Evolutionary conservation across 148 eudicot genomes (phyloP).

Genomic region (Vaccinium darrowii): DNA sequence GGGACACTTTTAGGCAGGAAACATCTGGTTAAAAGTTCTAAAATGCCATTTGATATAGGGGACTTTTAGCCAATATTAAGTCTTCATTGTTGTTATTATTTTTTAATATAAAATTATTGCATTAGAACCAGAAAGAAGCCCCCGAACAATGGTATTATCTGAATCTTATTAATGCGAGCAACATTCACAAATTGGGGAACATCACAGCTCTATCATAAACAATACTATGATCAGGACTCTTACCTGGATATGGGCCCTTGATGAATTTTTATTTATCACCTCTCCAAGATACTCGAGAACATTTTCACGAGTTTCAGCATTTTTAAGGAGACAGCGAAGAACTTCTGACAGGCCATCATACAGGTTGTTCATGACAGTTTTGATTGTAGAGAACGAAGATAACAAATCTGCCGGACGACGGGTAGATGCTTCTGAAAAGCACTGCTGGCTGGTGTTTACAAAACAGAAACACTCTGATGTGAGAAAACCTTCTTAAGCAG

Average conservation of each 20-base stretch:
- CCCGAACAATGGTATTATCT: not conserved
- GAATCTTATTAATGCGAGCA: not conserved
- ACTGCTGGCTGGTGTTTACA: conserved; percentile 65
- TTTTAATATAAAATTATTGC: not conserved
- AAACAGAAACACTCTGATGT: conserved; percentile 15
- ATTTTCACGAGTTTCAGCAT: conserved; percentile 74
- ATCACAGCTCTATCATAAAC: not conserved
- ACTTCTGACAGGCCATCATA: conserved; percentile 79
- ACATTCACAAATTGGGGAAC: not conserved
- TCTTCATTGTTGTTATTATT: not conserved
- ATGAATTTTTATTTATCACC: conserved; percentile 78
- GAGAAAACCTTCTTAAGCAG: conserved; percentile 3
- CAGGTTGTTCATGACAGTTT: conserved; percentile 79
- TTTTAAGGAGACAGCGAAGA: conserved; percentile 72
- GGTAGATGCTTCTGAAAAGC: conserved; percentile 84
- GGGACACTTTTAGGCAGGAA: not conserved
- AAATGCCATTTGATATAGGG: conserved; percentile 1
- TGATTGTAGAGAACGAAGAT: conserved; percentile 89
- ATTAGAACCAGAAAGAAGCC: not conserved
- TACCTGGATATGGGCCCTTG: conserved; percentile 91
- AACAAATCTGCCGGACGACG: conserved; percentile 88
- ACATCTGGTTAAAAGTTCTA: conserved; percentile 8
- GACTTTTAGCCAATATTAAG: not conserved
- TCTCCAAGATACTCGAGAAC: conserved; percentile 78
- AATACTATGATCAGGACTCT: not conserved